Percentiles rank a stretch among this genome's conserved stretches.
phyloP scores from a whole-genome alignment of 2,329 filamentous ascomycete species.

The Cryphonectria carpinicola region DNA sequence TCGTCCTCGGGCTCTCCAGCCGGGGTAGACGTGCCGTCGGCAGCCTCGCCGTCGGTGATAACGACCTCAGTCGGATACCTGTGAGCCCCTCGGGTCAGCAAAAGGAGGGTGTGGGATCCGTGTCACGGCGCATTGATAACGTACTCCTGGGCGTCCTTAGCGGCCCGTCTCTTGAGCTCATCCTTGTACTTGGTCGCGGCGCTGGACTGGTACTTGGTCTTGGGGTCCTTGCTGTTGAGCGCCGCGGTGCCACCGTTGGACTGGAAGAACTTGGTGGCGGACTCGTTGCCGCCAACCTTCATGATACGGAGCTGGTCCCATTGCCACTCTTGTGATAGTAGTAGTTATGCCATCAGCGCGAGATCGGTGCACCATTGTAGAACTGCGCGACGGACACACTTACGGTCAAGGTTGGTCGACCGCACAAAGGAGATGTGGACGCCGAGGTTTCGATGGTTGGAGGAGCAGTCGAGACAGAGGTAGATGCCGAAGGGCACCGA shows the following conservation, averaged over 20 bases:
- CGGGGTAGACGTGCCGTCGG: constrained; percentile 74
- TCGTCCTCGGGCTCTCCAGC: constrained; percentile 83
- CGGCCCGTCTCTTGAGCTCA: constrained; percentile 84
- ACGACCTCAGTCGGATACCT: constrained; percentile 87
- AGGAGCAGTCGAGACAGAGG: constrained; percentile 95
- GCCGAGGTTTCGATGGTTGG: constrained; percentile 95
- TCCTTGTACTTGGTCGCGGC: constrained; percentile 98
- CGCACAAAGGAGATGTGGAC: constrained; percentile 99
- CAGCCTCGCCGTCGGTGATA: constrained; percentile 72
- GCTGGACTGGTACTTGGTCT: constrained; percentile 93
- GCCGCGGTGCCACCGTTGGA: constrained; percentile 93
- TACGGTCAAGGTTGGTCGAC: constrained; percentile 98
- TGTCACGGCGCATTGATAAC: constrained; percentile 38
- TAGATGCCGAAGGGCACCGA: constrained; percentile 98
- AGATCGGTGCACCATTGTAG: neutral
- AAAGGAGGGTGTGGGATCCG: neutral
- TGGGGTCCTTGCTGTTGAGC: constrained; percentile 92
- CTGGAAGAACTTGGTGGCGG: constrained; percentile 97
- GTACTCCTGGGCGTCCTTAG: constrained; percentile 82
- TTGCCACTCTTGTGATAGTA: constrained; percentile 76
- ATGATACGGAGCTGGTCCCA: constrained; percentile 97
- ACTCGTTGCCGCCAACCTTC: constrained; percentile 99
- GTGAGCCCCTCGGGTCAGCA: constrained; percentile 31
- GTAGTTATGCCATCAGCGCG: constrained; percentile 25
- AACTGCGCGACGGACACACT: constrained; percentile 41